Conservation (phyloP, 2,329 filamentous ascomycete genomes). For the Penicillium italicum region DNA sequence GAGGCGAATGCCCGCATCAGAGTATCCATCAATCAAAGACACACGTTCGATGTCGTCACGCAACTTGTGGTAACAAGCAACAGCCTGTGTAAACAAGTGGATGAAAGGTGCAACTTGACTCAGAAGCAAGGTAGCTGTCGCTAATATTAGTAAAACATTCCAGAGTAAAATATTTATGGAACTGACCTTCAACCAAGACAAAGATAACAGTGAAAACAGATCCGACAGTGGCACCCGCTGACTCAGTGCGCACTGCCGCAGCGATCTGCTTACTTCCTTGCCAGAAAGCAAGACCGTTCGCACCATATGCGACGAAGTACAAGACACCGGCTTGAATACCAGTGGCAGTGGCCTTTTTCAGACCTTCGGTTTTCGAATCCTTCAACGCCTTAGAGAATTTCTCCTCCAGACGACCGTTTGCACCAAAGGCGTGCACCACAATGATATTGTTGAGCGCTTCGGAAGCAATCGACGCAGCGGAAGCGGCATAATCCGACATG, state of each 20-base stretch:
- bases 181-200: conserved; percentile 37
- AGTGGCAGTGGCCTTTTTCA: conserved; percentile 56
- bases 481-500: conserved; percentile 54
- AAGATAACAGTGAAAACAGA: conserved; percentile 41
- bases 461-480: conserved; percentile 60
- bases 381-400: conserved; percentile 56
- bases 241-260: conserved; percentile 21
- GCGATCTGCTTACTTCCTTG: conserved; percentile 58
- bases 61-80: conserved; percentile 57
- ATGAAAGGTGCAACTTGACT: conserved; percentile 41
- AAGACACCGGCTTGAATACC: conserved; percentile 59
- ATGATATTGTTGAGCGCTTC: conserved; percentile 59
- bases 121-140: conserved; percentile 35
- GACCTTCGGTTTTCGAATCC: conserved; percentile 50
- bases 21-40: conserved; percentile 46
- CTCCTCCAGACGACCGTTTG: conserved; percentile 55
- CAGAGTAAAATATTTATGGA: not conserved
- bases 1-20: conserved; percentile 20
- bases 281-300: conserved; percentile 66
- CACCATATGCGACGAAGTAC: conserved; percentile 66
- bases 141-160: conserved; percentile 9
- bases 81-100: conserved; percentile 49
- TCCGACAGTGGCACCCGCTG: conserved; percentile 31
- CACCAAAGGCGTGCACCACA: conserved; percentile 63
- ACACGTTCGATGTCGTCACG: conserved; percentile 54